phyloP scores from a whole-genome alignment of 306 rosid genomes.

The Ochetophila trinervis region DNA sequence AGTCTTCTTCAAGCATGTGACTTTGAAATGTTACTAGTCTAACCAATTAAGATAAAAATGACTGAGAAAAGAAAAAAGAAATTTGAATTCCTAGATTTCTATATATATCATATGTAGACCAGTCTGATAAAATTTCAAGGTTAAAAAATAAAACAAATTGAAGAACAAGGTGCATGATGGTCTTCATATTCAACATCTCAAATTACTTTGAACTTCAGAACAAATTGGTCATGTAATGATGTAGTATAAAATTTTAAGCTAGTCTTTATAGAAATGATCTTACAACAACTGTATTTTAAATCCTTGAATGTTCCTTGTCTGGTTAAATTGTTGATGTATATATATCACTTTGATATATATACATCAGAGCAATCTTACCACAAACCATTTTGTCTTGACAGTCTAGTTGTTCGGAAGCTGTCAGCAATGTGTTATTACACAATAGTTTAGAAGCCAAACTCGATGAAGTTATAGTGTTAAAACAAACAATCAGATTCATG shows the following conservation, averaged over 20 bases:
- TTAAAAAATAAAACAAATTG: too few species aligned
- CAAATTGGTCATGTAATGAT: background rate
- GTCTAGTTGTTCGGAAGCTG: background rate
- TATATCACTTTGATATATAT: too few species aligned
- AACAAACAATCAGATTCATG: background rate
- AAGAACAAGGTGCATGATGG: too few species aligned
- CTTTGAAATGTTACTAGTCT: background rate
- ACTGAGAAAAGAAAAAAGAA: background rate
- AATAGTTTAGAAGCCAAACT: background rate
- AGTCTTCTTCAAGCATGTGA: background rate
- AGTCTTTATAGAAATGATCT: background rate
- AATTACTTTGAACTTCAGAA: background rate
- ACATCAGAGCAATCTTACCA: too few species aligned
- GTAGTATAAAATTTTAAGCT: background rate
- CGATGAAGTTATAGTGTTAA: background rate
- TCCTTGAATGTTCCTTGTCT: background rate
- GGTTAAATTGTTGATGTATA: background rate
- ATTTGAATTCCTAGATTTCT: background rate
- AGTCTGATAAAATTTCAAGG: too few species aligned
- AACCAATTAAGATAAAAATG: constrained; percentile 3
- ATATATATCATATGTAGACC: background rate
- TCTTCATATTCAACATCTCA: too few species aligned
- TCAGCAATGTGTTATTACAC: background rate
- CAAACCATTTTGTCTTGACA: background rate
- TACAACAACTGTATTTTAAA: background rate